Evolutionary conservation across 371 early-diverging fungal species (phyloP), one percentile per base, ranked within the genome.

Genomic region (Furculomyces boomerangus): DNA sequence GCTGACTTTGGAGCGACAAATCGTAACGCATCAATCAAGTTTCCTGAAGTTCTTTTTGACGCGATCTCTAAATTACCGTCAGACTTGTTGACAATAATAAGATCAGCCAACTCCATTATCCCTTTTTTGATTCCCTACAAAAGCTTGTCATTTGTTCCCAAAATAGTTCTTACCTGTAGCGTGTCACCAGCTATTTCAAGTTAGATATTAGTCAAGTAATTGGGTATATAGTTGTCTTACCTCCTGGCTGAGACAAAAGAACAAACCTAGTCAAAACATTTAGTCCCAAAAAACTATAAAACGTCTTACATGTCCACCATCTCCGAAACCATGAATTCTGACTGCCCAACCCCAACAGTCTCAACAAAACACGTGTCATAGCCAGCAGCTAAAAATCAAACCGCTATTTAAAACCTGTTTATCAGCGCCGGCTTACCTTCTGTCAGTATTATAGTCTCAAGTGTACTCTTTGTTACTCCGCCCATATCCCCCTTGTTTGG

Each of bases 301-400:
- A 20, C 10, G 13, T 10, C 27, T 49, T 49, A 49, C 80, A 86
- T 79, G 57, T 87, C 87, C 24, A 83, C 83, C 79, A 87, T 84
- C n/a, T 86, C 85, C 1, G 85, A 72, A 5, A 87, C 84, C 74
- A 84, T 78, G 3, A 81, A 82, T 60, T 87, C 87, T 1, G 80
- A 80, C 61, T 87, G 86, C 16, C 87, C 87, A 7, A 87, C 87
- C 22, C 87, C 87, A 14, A 87, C 86, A 0, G 87, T 85, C 58
- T 87, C 87, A 1, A 87, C 79, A 7, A 87, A 63, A 16, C 79
- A 71, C n/a, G 84, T 70, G 58, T 87, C 84, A 57, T 77, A 84
- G 22, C 84, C 86, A 30, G 73, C 76, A 30, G 83, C 83, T 51
- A n/a, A 25, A 18, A 28, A 49, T 45, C 7, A n/a, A 13, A 24